phyloP scores from a whole-genome alignment of 2,329 filamentous ascomycete genomes.

The Colletotrichum kahawae region DNA sequence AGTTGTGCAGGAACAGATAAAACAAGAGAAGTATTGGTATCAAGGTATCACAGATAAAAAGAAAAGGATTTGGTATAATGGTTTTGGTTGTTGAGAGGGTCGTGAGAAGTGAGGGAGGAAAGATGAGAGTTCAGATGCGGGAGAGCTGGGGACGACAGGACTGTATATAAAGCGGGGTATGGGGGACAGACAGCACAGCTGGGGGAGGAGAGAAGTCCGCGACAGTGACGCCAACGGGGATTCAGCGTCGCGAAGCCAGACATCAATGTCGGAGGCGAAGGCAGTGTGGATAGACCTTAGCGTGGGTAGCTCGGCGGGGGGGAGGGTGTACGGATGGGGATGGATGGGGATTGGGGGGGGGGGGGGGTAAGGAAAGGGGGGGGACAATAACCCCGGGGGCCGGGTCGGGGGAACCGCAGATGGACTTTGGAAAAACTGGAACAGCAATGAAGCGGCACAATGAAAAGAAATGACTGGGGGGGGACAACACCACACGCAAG shows the following conservation, averaged over 20 bases:
- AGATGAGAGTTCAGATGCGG: not conserved
- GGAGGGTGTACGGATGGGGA: not conserved
- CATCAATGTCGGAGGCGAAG: constrained; percentile 6
- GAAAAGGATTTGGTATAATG: not conserved
- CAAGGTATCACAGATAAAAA: constrained; percentile 2
- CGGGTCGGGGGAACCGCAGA: no score
- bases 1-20: constrained; percentile 1
- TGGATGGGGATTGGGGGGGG: not conserved
- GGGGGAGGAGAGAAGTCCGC: constrained; percentile 11
- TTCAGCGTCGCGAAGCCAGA: constrained; percentile 4
- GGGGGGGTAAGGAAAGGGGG: not conserved
- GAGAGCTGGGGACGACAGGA: constrained; percentile 3
- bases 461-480: no score
- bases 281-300: not conserved
- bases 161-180: constrained; percentile 22
- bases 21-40: constrained; percentile 12
- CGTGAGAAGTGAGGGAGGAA: not conserved
- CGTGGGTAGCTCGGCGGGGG: not conserved
- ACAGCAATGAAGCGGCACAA: no score
- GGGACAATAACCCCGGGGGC: no score
- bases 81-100: not conserved
- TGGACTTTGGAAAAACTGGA: no score
- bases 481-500: no score
- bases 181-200: not conserved
- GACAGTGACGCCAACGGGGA: not conserved